A percentile compares a stretch with the other conserved stretches of the same genome.
These are phyloP conservation scores for Alternaria burnsii DNA, from an alignment of 2,329 filamentous ascomycete genomes.

Conservation along the genomic window DNA sequence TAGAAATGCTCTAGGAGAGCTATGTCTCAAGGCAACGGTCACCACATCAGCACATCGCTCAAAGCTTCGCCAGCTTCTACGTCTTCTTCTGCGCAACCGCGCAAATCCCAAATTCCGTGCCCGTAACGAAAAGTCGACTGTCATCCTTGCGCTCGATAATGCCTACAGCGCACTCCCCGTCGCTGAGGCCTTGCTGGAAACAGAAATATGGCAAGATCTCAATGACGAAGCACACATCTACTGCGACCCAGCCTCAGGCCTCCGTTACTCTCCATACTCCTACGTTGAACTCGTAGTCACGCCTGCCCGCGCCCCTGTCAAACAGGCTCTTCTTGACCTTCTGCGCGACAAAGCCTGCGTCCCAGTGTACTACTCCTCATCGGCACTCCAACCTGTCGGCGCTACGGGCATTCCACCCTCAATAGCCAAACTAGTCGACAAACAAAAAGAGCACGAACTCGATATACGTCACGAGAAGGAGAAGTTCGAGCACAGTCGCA, in stretches of 20 bases:
- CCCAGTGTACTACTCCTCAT: constrained; percentile 45
- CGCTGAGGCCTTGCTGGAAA: constrained; percentile 67
- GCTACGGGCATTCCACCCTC: constrained; percentile 43
- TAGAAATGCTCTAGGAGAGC: constrained; percentile 69
- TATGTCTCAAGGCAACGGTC: constrained; percentile 66
- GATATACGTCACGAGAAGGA: constrained; percentile 38
- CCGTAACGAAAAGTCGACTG: constrained; percentile 64
- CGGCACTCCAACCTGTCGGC: constrained; percentile 49
- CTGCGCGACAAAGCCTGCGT: constrained; percentile 46
- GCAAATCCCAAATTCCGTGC: constrained; percentile 65
- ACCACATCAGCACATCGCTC: constrained; percentile 45
- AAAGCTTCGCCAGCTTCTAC: constrained; percentile 57
- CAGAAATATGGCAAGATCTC: constrained; percentile 70
- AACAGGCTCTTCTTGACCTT: constrained; percentile 37
- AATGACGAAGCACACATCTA: constrained; percentile 65
- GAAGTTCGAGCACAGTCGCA: constrained; percentile 38
- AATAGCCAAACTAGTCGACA: constrained; percentile 42
- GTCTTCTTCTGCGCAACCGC: constrained; percentile 64
- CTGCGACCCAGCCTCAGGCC: constrained; percentile 53
- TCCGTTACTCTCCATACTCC: constrained; percentile 71
- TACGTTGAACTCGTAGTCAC: constrained; percentile 58
- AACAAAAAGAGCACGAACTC: constrained; percentile 44
- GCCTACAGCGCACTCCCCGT: constrained; percentile 64
- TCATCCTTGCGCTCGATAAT: constrained; percentile 68
- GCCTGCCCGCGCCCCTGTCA: constrained; percentile 28